phyloP scores from a whole-genome alignment of 2,329 filamentous ascomycete genomes.

The Arthrinium phaeospermum region DNA sequence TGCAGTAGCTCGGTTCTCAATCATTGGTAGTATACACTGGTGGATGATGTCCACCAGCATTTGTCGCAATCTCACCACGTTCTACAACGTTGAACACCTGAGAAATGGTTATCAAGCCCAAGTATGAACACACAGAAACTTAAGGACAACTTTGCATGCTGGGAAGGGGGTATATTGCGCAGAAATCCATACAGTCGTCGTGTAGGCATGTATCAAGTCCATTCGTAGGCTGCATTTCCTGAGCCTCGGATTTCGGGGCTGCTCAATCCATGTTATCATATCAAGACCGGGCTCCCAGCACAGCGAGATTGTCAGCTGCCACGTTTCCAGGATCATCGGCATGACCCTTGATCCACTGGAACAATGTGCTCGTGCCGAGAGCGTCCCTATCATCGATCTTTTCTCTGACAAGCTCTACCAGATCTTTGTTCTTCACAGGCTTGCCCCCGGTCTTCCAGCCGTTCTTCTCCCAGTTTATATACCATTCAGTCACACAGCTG shows the following conservation, averaged over 20 bases:
- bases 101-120: background rate
- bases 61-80: background rate
- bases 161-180: constrained; percentile 6
- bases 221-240: background rate
- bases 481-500: constrained; percentile 88
- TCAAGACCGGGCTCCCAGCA: constrained; percentile 58
- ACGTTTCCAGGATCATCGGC: constrained; percentile 74
- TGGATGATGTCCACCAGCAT: background rate
- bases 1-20: background rate
- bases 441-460: constrained; percentile 79
- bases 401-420: constrained; percentile 74
- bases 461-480: constrained; percentile 73
- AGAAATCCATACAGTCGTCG: constrained; percentile 12
- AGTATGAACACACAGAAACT: background rate
- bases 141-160: background rate
- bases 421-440: constrained; percentile 83
- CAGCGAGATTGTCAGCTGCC: constrained; percentile 80
- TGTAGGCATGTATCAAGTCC: constrained; percentile 5
- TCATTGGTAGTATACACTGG: background rate
- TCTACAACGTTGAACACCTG: background rate
- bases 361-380: constrained; percentile 67
- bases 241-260: background rate
- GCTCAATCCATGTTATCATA: background rate
- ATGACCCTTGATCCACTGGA: constrained; percentile 93
- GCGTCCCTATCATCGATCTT: constrained; percentile 73